These are phyloP conservation scores for Hemileccinum impolitum DNA, from an alignment of 768 basidiomycete species.

Conservation along the genomic window DNA sequence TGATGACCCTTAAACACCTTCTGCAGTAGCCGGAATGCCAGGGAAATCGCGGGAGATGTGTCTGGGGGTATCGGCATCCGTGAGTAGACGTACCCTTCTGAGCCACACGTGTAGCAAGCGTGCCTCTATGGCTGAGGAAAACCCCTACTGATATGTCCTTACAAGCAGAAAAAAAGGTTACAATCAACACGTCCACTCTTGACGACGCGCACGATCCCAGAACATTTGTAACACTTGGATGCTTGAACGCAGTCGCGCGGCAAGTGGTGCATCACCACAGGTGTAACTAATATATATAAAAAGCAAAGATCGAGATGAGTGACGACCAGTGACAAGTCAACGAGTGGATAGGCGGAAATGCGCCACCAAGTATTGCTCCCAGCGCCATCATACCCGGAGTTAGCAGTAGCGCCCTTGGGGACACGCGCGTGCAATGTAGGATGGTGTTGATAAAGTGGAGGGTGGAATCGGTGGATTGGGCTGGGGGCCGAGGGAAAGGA, in stretches of 20 bases:
- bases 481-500: too few relatives aligned
- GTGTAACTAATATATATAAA: too few relatives aligned
- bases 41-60: conserved; percentile 89
- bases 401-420: conserved; percentile 53
- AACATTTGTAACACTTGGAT: conserved; percentile 86
- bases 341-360: background rate
- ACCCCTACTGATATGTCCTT: conserved; percentile 85
- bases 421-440: conserved; percentile 80
- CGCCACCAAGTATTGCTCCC: conserved; percentile 38
- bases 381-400: conserved; percentile 37
- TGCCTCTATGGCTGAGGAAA: conserved; percentile 81
- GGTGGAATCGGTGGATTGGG: too few relatives aligned
- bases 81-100: conserved; percentile 58
- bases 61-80: conserved; percentile 30
- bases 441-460: too few relatives aligned
- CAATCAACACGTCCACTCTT: conserved; percentile 6
- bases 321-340: too few relatives aligned
- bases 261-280: conserved; percentile 81
- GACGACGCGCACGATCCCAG: conserved; percentile 53
- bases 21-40: conserved; percentile 30
- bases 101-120: conserved; percentile 80
- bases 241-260: conserved; percentile 84
- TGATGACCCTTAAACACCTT: conserved; percentile 24
- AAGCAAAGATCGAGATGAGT: conserved; percentile 9
- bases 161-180: conserved; percentile 2